Percentiles rank a stretch among this genome's conserved stretches.
These are phyloP conservation scores for Botrytis deweyae DNA, from an alignment of 2,329 filamentous ascomycete species.

Conservation along the genomic window DNA sequence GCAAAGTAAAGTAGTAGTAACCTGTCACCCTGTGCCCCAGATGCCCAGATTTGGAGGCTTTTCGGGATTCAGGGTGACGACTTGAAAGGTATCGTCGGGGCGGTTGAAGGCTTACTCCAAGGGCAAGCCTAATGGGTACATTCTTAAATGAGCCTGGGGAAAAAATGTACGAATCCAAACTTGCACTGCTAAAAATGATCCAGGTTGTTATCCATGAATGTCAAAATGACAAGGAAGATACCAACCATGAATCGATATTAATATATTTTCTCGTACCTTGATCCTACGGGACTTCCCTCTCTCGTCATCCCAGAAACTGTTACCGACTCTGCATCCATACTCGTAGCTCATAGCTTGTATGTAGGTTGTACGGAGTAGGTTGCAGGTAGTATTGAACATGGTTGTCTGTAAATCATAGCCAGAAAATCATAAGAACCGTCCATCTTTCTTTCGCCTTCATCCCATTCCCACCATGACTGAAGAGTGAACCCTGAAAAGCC, in stretches of 20 bases:
- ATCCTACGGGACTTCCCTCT: neutral
- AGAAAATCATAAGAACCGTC: neutral
- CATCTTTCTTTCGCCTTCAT: neutral
- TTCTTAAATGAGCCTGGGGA: neutral
- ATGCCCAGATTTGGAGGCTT: neutral
- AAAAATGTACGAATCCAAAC: neutral
- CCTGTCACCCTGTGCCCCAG: neutral
- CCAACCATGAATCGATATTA: neutral
- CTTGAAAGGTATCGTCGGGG: neutral
- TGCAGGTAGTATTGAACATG: neutral
- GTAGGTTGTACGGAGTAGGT: neutral
- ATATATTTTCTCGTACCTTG: neutral
- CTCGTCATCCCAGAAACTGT: neutral
- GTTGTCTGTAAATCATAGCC: neutral
- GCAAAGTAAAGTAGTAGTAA: neutral
- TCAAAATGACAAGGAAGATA: neutral
- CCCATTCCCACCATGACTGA: neutral
- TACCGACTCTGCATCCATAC: neutral
- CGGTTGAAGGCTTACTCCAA: neutral
- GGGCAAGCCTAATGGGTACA: neutral
- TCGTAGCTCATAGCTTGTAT: neutral
- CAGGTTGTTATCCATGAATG: neutral
- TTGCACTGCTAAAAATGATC: neutral
- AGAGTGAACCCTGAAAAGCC: neutral
- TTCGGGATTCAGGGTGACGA: neutral